phyloP scores from a whole-genome alignment of 306 rosid species.

The Prosopis cineraria region DNA sequence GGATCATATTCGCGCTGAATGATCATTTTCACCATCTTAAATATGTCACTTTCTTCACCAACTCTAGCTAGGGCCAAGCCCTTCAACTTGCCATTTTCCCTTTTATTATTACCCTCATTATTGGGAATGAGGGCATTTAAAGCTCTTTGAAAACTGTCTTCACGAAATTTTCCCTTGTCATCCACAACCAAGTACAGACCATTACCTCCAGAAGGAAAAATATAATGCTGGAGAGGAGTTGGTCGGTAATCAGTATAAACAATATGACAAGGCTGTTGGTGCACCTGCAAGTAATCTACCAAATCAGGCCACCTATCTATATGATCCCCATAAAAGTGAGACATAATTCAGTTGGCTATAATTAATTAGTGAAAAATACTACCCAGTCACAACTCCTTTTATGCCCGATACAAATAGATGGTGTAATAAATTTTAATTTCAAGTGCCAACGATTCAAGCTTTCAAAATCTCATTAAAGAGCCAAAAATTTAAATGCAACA shows the following conservation, averaged over 20 bases:
- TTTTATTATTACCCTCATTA: slow-evolving; percentile 60
- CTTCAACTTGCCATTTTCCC: slow-evolving; percentile 73
- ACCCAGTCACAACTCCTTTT: not conserved
- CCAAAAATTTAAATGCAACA: not conserved
- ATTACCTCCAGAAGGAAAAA: slow-evolving; percentile 85
- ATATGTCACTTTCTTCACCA: slow-evolving; percentile 87
- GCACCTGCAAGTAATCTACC: slow-evolving; percentile 63
- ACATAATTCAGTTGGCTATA: not conserved
- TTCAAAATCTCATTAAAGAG: not conserved
- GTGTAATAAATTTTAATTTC: not conserved
- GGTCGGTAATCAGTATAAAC: slow-evolving; percentile 96
- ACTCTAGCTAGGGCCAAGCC: slow-evolving; percentile 62
- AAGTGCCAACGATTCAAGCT: not conserved
- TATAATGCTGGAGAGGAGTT: slow-evolving; percentile 94
- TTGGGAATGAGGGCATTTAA: slow-evolving; percentile 74
- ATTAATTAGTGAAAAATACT: not conserved
- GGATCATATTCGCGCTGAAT: slow-evolving; percentile 96
- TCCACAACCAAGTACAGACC: slow-evolving; percentile 92
- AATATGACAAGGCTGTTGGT: slow-evolving; percentile 92
- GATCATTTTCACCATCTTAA: slow-evolving; percentile 97
- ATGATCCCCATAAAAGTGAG: not conserved
- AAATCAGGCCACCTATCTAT: slow-evolving; percentile 28
- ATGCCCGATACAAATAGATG: not conserved
- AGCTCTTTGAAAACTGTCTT: slow-evolving; percentile 85
- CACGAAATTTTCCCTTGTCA: slow-evolving; percentile 81